phyloP scores from a whole-genome alignment of 2,329 filamentous ascomycete species.

The Alternaria arbusti region DNA sequence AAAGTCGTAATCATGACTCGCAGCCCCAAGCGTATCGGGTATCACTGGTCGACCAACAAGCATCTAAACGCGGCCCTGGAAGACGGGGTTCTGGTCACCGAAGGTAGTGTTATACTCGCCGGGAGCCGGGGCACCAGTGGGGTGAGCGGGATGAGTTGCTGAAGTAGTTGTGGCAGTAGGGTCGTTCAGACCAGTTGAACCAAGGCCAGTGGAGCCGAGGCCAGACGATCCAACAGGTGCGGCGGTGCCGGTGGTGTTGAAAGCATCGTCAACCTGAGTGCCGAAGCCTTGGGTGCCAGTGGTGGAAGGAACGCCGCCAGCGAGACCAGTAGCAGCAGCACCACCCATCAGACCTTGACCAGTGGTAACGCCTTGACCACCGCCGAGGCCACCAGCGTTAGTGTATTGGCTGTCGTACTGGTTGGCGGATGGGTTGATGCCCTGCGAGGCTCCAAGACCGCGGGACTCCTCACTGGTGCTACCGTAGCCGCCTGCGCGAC shows the following conservation, averaged over 20 bases:
- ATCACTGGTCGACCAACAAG: slow-evolving; percentile 8
- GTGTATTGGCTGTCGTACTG: slow-evolving; percentile 24
- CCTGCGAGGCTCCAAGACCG: slow-evolving; percentile 22
- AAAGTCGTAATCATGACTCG: slow-evolving; percentile 28
- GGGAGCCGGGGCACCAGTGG: slow-evolving; percentile 15
- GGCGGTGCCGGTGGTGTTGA: slow-evolving; percentile 31
- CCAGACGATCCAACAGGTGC: slow-evolving; percentile 10
- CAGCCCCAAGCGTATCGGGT: slow-evolving; percentile 10
- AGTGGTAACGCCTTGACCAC: slow-evolving; percentile 7
- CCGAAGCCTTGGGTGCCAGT: slow-evolving; percentile 43
- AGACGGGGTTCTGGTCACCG: slow-evolving; percentile 53
- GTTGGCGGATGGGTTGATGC: slow-evolving; percentile 18
- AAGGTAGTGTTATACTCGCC: slow-evolving; percentile 47
- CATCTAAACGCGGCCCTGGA: slow-evolving; percentile 45
- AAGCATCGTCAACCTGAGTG: slow-evolving; percentile 55
- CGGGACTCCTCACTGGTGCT: slow-evolving; percentile 24
- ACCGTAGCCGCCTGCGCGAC: slow-evolving; percentile 46
- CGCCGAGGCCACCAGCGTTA: slow-evolving; percentile 15
- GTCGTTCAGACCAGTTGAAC: slow-evolving; percentile 6
- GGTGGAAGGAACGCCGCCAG: slow-evolving; percentile 9
- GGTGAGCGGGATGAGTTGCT: slow-evolving; percentile 10
- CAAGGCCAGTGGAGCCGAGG: slow-evolving; percentile 9
- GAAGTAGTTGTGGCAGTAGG: slow-evolving; percentile 14
- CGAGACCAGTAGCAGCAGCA: slow-evolving; percentile 17
- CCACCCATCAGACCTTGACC: slow-evolving; percentile 20